Evolutionary conservation across 1,139 yeast genomes (phyloP).

Genomic region (Geotrichum reessii): DNA sequence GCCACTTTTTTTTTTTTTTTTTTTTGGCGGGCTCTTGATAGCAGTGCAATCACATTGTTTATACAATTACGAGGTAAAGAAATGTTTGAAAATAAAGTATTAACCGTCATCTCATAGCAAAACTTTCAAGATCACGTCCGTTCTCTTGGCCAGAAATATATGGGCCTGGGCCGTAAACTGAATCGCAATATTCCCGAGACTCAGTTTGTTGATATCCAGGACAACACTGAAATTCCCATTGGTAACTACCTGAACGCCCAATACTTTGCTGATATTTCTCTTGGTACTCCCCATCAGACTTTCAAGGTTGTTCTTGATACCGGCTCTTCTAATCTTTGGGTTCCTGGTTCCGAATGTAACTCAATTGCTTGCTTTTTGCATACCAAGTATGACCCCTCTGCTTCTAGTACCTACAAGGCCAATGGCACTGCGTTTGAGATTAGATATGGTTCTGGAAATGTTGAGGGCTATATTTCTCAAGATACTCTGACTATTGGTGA

Average conservation of each 20-base stretch:
- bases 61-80: neutral
- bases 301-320: constrained; percentile 80
- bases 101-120: constrained; percentile 18
- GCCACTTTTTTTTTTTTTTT: neutral
- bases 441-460: constrained; percentile 85
- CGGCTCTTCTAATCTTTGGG: constrained; percentile 96
- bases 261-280: constrained; percentile 78
- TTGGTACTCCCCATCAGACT: constrained; percentile 90
- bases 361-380: constrained; percentile 95
- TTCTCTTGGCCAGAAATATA: constrained; percentile 69
- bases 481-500: constrained; percentile 79
- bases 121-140: constrained; percentile 57
- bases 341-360: constrained; percentile 81
- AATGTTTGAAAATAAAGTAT: neutral
- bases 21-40: neutral
- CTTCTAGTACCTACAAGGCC: constrained; percentile 72
- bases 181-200: constrained; percentile 17
- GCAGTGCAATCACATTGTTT: neutral
- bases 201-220: constrained; percentile 35
- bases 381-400: constrained; percentile 75
- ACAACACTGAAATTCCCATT: constrained; percentile 68
- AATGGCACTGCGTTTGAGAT: constrained; percentile 83
- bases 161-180: constrained; percentile 46
- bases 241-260: constrained; percentile 93
- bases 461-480: constrained; percentile 86